Percentiles rank a stretch among this genome's conserved stretches.
These are phyloP conservation scores for Lippia alba DNA, from an alignment of 305 asterid genomes.

Conservation along the genomic window DNA sequence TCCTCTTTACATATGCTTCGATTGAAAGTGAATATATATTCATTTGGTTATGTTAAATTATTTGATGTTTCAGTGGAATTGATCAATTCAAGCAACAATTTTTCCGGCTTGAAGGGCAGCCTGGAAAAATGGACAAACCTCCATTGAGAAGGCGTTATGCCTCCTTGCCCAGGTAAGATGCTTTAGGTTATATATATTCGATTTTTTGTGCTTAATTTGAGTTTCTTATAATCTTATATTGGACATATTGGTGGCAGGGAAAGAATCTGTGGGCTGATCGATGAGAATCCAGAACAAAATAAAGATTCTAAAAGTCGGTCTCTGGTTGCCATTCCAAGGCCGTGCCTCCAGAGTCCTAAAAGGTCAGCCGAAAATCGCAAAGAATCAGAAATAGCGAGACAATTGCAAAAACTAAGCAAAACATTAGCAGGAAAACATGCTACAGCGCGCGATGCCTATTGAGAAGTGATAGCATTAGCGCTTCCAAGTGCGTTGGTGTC, in stretches of 20 bases:
- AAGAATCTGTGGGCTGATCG: conserved; percentile 68
- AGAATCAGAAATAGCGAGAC: conserved; percentile 44
- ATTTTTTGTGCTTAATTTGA: background rate
- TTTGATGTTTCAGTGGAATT: conserved; percentile 68
- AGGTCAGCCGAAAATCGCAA: conserved; percentile 39
- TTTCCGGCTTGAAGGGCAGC: conserved; percentile 74
- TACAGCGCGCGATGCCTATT: conserved; percentile 80
- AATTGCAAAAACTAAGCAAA: conserved; percentile 43
- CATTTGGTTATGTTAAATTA: background rate
- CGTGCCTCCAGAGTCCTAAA: conserved; percentile 61
- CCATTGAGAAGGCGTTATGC: conserved; percentile 83
- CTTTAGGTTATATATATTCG: background rate
- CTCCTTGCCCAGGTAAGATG: conserved; percentile 81
- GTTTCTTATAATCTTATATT: background rate
- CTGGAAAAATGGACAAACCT: conserved; percentile 59
- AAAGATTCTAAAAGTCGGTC: conserved; percentile 46
- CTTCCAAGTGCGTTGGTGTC: conserved; percentile 79
- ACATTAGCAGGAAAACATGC: conserved; percentile 57
- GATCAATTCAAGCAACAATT: conserved; percentile 94
- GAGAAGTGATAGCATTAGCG: conserved; percentile 84
- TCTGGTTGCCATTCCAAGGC: conserved; percentile 48
- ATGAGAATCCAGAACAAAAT: conserved; percentile 59
- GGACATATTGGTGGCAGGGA: conserved; percentile 50
- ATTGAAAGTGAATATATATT: background rate
- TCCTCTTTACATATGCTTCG: background rate